Evolutionary conservation across 306 rosid species (phyloP).

Genomic region (Trichosanthes cucumerina): DNA sequence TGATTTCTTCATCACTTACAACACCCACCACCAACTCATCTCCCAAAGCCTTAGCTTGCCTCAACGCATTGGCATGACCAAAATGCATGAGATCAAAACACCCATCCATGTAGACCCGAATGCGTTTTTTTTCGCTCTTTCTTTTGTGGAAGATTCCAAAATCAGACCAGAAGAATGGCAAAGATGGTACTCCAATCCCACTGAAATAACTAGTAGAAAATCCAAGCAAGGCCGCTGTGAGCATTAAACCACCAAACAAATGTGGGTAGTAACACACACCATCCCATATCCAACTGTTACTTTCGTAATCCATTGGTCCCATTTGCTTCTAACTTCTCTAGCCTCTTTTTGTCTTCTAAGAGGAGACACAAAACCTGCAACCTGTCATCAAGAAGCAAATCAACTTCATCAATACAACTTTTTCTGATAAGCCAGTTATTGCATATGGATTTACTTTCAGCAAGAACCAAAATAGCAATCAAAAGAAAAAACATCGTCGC

Average conservation of each 20-base stretch:
- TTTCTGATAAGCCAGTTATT: background rate
- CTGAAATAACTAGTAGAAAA: constrained; percentile 81
- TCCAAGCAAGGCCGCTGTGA: constrained; percentile 92
- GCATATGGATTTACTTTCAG: background rate
- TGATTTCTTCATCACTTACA: constrained; percentile 85
- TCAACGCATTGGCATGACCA: constrained; percentile 96
- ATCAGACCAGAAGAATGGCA: constrained; percentile 57
- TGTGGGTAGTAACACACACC: constrained; percentile 72
- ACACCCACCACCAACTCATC: constrained; percentile 93
- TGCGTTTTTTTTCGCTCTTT: constrained; percentile 57
- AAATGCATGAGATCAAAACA: constrained; percentile 99
- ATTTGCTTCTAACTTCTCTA: constrained; percentile 1
- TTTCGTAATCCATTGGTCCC: constrained; percentile 66
- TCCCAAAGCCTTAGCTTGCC: constrained; percentile 96
- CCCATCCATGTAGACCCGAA: constrained; percentile 97
- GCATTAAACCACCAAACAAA: constrained; percentile 90
- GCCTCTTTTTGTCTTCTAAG: constrained; percentile 18
- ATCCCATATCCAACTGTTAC: constrained; percentile 81
- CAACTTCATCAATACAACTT: background rate
- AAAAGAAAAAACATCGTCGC: background rate
- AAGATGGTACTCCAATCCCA: constrained; percentile 58
- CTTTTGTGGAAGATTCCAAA: constrained; percentile 59
- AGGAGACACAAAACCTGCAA: constrained; percentile 66
- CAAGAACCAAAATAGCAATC: background rate
- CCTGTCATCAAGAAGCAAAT: background rate